Base-by-base conservation (phyloP, 73 alveolate species). In the Paramecium primaurelia region DNA sequence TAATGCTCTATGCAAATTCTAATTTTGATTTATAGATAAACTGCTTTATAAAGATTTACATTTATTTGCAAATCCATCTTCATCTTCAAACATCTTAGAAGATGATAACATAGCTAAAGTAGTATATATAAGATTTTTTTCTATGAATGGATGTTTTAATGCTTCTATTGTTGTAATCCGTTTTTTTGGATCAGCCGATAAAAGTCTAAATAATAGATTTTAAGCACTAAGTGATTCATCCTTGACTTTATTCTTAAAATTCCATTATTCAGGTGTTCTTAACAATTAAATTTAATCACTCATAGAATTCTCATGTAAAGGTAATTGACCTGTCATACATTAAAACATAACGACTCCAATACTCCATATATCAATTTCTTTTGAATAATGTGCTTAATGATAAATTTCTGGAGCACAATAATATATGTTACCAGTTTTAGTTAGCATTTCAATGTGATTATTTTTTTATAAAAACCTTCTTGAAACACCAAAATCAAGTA, bases 81-180 rank as follows among this genome's bases (percentile, higher is more conserved):
- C 88, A 38, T 75, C 58, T n/a, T 75, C 60, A 25, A 64, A 25
- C 2, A 80, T 11, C 38, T 36, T n/a, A 11, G n/a, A 45, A 45
- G 71, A 45, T 80, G 71, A 26, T 6, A 80, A 9, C 16, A 26
- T 25, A 44, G 71, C 77, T 6, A 80, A 14, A 20, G 75, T 47
- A 14, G 58, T n/a, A 37, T n/a, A 37, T 0, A 73, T 40, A 3
- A 2, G 18, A 73, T 37, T 54, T 59, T 51, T 34, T 59, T 92
- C 95, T 11, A 97, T 36, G 92, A 97, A 97, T 16, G 99, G 99
- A 73, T 97, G 99, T 9, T 59, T 71, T 10, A 97, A 86, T 14
- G 99, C 99, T 12, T 95, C 96, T 30, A 95, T 97, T 6, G 98
- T 91, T 22, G 98, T 94, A 26, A 96, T 94, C 16, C 91, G 18